phyloP scores from a whole-genome alignment of 805 yeast genomes.

The Cephaloascus fragrans region DNA sequence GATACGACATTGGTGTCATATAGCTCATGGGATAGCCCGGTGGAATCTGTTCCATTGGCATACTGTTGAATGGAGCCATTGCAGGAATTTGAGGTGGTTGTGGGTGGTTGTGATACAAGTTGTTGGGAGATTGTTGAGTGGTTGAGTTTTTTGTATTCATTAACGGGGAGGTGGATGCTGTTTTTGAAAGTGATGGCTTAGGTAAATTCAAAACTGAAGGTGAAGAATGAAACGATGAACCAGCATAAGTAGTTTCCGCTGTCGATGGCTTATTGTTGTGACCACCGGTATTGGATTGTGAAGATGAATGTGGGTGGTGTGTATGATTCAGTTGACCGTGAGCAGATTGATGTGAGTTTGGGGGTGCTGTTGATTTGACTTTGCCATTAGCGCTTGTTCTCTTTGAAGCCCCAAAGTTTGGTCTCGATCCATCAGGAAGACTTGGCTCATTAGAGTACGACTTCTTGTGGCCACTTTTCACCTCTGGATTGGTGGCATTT shows the following conservation, averaged over 20 bases:
- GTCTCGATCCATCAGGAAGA: not conserved
- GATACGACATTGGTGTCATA: not conserved
- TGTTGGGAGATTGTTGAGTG: not conserved
- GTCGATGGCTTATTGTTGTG: not conserved
- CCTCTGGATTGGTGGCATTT: not conserved
- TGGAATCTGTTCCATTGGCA: not conserved
- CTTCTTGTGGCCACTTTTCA: constrained; percentile 1
- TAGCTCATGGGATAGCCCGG: not conserved
- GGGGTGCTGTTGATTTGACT: too few species aligned
- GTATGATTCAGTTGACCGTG: not conserved
- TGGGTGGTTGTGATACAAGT: not conserved
- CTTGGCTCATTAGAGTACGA: not conserved
- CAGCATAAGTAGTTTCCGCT: constrained; percentile 29
- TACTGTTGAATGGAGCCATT: not conserved
- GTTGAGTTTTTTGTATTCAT: constrained; percentile 14
- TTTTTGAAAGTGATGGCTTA: constrained; percentile 35
- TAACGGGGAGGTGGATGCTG: constrained; percentile 23
- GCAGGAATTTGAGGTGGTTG: not conserved
- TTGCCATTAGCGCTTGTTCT: not conserved
- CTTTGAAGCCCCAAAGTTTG: not conserved
- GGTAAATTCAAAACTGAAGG: constrained; percentile 49
- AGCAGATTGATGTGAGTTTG: not conserved
- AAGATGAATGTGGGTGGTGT: not conserved
- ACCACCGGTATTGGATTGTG: not conserved
- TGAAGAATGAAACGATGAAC: constrained; percentile 46